Conservation (phyloP, 371 early-diverging fungal species). For the Nematocida major region DNA sequence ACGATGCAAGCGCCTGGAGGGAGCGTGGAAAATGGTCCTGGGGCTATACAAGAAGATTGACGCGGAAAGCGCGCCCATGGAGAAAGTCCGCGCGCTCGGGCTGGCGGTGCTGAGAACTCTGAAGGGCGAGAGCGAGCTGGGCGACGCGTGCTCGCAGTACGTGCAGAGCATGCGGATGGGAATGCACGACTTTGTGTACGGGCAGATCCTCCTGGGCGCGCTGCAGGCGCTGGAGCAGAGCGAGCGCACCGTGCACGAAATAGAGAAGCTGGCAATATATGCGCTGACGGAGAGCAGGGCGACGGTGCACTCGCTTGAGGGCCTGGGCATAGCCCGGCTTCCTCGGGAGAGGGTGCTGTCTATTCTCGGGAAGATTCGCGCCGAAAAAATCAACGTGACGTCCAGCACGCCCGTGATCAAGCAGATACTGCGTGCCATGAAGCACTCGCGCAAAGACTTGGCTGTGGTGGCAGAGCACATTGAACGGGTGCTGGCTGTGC, state of each 20-base stretch:
- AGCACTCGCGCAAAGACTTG: too few relatives aligned
- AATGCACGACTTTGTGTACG: background rate
- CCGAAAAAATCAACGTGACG: slow-evolving; percentile 3
- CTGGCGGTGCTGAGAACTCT: background rate
- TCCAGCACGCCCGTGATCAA: background rate
- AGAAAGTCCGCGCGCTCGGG: background rate
- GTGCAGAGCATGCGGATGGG: background rate
- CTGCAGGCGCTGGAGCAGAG: background rate
- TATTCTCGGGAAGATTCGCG: background rate
- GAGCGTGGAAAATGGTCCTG: background rate
- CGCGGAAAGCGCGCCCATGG: background rate
- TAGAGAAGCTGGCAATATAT: background rate
- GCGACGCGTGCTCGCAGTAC: background rate
- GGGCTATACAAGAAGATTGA: background rate
- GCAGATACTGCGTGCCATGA: too few relatives aligned
- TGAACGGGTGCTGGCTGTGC: too few relatives aligned
- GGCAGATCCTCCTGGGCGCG: background rate
- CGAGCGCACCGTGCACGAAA: background rate
- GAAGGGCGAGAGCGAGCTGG: background rate
- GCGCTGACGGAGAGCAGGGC: background rate
- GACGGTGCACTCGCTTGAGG: background rate
- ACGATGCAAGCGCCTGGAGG: too few relatives aligned
- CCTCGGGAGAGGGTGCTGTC: background rate
- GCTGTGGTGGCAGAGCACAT: too few relatives aligned
- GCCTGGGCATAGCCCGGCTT: background rate